Conservation (phyloP, 257 asterid genomes). For the Jacaranda copaia region DNA sequence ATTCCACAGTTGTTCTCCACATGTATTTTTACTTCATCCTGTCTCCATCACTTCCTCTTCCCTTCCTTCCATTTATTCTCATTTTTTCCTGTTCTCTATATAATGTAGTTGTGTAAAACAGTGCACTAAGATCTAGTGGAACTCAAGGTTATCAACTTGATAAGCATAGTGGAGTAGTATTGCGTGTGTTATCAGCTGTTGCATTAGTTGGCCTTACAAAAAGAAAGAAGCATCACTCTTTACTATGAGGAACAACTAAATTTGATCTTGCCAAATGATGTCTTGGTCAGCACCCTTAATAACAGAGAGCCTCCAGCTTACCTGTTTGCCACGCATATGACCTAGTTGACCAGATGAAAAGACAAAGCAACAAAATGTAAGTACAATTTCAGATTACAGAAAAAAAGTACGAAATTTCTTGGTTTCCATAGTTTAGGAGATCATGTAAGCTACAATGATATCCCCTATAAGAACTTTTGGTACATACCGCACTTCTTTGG, state of each 20-base stretch:
- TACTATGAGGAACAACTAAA: neutral
- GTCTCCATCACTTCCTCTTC: neutral
- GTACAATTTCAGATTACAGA: neutral
- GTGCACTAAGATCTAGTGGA: too few species aligned
- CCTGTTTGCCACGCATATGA: constrained; percentile 16
- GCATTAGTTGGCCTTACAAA: neutral
- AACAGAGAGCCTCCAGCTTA: neutral
- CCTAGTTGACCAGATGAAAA: neutral
- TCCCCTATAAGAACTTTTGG: neutral
- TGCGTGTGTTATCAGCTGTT: neutral
- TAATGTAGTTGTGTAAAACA: too few species aligned
- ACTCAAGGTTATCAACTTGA: too few species aligned
- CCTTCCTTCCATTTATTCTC: too few species aligned
- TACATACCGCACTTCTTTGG: neutral
- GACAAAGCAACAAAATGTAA: neutral
- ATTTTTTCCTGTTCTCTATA: too few species aligned
- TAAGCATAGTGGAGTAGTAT: neutral
- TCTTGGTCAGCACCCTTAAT: neutral
- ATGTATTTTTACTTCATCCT: neutral
- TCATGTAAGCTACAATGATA: neutral
- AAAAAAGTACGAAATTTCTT: neutral
- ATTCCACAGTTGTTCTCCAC: constrained; percentile 7
- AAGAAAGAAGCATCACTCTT: neutral
- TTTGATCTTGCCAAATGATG: neutral
- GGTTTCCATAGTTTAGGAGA: neutral